phyloP scores from a whole-genome alignment of 1,284 basidiomycete genomes.

The Cryptococcus neoformans region DNA sequence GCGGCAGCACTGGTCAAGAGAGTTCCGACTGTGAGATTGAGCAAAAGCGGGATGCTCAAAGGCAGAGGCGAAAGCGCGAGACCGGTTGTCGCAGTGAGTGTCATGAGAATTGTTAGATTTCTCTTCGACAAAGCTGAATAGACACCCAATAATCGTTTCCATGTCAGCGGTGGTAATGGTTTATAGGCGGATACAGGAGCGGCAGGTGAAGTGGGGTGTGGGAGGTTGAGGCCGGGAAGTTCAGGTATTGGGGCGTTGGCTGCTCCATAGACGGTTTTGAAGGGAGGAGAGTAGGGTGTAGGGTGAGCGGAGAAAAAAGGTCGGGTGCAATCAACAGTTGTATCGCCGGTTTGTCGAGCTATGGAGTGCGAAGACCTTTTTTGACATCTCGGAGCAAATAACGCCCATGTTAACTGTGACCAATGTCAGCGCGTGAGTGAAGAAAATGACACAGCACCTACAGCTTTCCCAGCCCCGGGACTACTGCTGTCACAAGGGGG shows the following conservation, averaged over 20 bases:
- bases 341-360: too few species aligned
- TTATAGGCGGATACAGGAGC: constrained; percentile 45
- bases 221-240: constrained; percentile 33
- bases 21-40: constrained; percentile 86
- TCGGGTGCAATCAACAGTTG: not conserved
- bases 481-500: too few species aligned
- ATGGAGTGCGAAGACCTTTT: too few species aligned
- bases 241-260: constrained; percentile 11
- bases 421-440: too few species aligned
- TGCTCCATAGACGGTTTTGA: constrained; percentile 35
- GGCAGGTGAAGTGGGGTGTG: constrained; percentile 28
- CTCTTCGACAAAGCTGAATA: constrained; percentile 87
- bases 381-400: too few species aligned
- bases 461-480: too few species aligned
- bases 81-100: constrained; percentile 86
- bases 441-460: too few species aligned
- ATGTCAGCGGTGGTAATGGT: constrained; percentile 53
- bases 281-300: constrained; percentile 8
- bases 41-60: constrained; percentile 72
- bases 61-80: constrained; percentile 90
- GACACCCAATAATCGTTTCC: constrained; percentile 59
- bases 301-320: constrained; percentile 32
- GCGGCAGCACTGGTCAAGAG: constrained; percentile 89
- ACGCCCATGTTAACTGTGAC: too few species aligned
- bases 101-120: constrained; percentile 81